Base-by-base conservation (phyloP, 148 eudicot genomes). In the Arctostaphylos glauca region DNA sequence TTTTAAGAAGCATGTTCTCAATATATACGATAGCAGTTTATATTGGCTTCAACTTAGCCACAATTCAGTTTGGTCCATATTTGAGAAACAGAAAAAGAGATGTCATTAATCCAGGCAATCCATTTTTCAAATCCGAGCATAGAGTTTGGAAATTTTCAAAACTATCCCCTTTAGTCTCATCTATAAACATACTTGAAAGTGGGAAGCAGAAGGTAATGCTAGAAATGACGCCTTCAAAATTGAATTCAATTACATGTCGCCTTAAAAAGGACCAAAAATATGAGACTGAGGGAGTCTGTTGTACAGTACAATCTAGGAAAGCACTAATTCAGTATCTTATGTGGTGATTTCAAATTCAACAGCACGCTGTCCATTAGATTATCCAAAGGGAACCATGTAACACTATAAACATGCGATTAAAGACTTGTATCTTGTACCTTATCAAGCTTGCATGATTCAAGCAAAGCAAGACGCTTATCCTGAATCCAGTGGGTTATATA, bases 401-500 rank as follows among this genome's bases (percentile, higher is more conserved):
- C 16, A 2, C 9, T 68, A 60, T 25, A 68, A 68, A 6, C 49
- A 70, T n/a, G 75, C 9, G 16, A 18, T 77, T 70, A 18, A 18
- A 43, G 67, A 59, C 59, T 54, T 48, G 21, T 83, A 93, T 94
- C 98, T 91, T 92, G 25, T 84, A 93, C 98, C 98, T 92, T 93
- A 83, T 95, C 98, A 73, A 91, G 80, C 76, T 91, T 95, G 88
- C 98, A 95, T 48, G 89, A 84, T 83, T 93, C 98, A 10, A 95
- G 97, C 84, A 95, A 84, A 81, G 91, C 87, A 60, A 89, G 90
- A 53, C 97, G 95, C 85, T 89, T 95, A 87, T 95, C 97, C 83
- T 95, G 91, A 80, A 95, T 93, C 98, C 98, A 95, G 46, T 87
- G 89, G 78, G 89, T 87, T 66, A 95, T 95, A 87, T 95, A 92